A percentile compares a stretch with the other conserved stretches of the same genome.
phyloP scores from a whole-genome alignment of 108 stramenopile species.

The Stephanodiscus triporus region DNA sequence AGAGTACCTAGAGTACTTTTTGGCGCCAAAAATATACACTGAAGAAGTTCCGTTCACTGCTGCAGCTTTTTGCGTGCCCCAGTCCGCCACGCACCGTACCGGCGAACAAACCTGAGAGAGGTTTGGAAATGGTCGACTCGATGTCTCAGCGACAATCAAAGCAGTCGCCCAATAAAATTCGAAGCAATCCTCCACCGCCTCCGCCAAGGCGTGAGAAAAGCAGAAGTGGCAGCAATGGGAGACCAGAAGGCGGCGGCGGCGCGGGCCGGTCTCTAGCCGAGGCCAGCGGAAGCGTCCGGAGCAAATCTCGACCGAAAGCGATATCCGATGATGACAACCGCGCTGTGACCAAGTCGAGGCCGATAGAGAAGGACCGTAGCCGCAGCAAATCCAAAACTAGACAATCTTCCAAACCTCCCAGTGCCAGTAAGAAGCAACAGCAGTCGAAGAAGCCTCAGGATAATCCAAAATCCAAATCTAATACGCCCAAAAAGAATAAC shows the following conservation, averaged over 20 bases:
- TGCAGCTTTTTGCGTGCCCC: no score
- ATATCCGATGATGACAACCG: not conserved
- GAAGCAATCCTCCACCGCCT: constrained; percentile 1
- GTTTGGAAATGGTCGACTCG: not conserved
- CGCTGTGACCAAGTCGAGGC: not conserved
- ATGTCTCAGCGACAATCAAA: not conserved
- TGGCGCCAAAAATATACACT: no score
- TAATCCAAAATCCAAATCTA: constrained; percentile 16
- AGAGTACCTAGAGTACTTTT: no score
- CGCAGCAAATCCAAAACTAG: constrained; percentile 32
- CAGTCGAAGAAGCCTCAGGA: not conserved
- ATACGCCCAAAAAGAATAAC: not conserved
- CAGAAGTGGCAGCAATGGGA: not conserved
- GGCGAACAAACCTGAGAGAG: no score
- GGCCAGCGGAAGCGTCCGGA: not conserved
- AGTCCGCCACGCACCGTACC: no score
- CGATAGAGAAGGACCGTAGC: constrained; percentile 13
- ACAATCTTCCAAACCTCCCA: not conserved
- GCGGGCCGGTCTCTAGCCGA: not conserved
- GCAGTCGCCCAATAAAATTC: not conserved
- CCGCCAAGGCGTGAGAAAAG: not conserved
- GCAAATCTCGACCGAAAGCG: constrained; percentile 27
- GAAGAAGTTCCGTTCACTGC: no score
- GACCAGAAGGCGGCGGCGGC: not conserved
- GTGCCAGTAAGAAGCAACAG: not conserved